Evolutionary conservation across 129 eudicot genomes (phyloP), one percentile per base, ranked within the genome.

Genomic region (Apium graveolens): DNA sequence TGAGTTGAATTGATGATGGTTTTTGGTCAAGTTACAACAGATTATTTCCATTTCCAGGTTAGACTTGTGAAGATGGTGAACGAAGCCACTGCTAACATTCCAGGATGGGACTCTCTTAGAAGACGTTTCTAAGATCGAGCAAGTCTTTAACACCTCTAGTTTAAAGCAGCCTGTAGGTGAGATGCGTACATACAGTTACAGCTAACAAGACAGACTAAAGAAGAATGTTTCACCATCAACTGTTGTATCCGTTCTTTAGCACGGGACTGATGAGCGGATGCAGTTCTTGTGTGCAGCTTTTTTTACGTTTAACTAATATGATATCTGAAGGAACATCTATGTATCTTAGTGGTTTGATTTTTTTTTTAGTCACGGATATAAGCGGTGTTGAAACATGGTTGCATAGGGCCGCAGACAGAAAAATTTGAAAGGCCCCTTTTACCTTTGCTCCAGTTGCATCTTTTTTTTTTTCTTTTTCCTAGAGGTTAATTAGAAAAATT

Each of bases 31-130:
- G 27, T n/a, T n/a, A n/a, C 14, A 29, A 57, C 32, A 57, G 9
- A 8, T 63, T 65, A 5, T 31, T 65, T 65, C 12, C 77, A 20
- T 78, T 73, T 77, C 76, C 87, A 91, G 96, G 96, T 86, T 51
- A 85, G 85, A 44, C 90, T 91, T 74, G 96, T 91, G 26, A 83
- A 85, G 76, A 84, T 86, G 84, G 96, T 91, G 79, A 91, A 91
- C 20, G 88, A 88, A 78, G 96, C 96, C 18, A 81, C 84, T 44
- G 89, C 96, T 26, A 88, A 91, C 74, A 88, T 91, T 83, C 96
- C 93, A 39, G 78, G 81, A 63, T 91, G 97, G 97, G 91, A 91
- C 42, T 79, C 80, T 46, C 65, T 71, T 39, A 5, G 69, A 57
- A 55, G 11, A 41, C 26, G 49, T 39, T 68, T 79, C 35, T 12